These are phyloP conservation scores for Mortierella claussenii DNA, from an alignment of 192 early-diverging fungal genomes.

Conservation along the genomic window DNA sequence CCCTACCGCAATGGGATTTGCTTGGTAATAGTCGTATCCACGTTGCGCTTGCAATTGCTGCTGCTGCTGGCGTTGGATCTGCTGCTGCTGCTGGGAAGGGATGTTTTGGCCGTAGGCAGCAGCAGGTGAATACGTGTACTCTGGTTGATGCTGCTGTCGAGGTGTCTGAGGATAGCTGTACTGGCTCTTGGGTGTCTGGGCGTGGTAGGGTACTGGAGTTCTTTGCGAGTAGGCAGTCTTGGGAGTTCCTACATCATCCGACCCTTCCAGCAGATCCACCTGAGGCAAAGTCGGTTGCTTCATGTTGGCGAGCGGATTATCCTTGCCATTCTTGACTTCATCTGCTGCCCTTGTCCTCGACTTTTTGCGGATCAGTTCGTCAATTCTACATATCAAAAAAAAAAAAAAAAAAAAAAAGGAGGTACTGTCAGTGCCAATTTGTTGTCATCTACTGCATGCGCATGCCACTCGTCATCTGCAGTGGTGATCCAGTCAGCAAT, in stretches of 20 bases:
- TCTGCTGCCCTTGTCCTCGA: constrained; percentile 56
- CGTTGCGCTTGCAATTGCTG: constrained; percentile 9
- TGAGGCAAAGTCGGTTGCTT: constrained; percentile 53
- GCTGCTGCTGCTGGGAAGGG: neutral
- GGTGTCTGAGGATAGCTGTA: neutral
- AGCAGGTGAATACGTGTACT: constrained; percentile 10
- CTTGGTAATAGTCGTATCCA: constrained; percentile 29
- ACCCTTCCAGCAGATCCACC: constrained; percentile 10
- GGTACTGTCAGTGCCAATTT: too few species aligned
- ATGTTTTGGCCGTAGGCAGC: neutral
- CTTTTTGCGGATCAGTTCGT: constrained; percentile 65
- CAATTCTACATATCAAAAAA: constrained; percentile 57
- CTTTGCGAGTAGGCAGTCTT: constrained; percentile 9
- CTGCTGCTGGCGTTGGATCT: constrained; percentile 8
- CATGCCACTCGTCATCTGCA: too few species aligned
- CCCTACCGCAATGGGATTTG: constrained; percentile 3
- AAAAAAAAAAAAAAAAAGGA: constrained; percentile 3
- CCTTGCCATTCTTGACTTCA: constrained; percentile 20
- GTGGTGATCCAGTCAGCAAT: too few species aligned
- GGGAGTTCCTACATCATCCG: constrained; percentile 10
- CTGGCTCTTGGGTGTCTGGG: constrained; percentile 15
- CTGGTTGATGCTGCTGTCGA: neutral
- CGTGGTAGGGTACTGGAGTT: neutral
- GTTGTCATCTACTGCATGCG: too few species aligned
- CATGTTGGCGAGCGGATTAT: constrained; percentile 9